Evolutionary conservation across 2,329 filamentous ascomycete species (phyloP).

Genomic region (Bipolaris victoriae): DNA sequence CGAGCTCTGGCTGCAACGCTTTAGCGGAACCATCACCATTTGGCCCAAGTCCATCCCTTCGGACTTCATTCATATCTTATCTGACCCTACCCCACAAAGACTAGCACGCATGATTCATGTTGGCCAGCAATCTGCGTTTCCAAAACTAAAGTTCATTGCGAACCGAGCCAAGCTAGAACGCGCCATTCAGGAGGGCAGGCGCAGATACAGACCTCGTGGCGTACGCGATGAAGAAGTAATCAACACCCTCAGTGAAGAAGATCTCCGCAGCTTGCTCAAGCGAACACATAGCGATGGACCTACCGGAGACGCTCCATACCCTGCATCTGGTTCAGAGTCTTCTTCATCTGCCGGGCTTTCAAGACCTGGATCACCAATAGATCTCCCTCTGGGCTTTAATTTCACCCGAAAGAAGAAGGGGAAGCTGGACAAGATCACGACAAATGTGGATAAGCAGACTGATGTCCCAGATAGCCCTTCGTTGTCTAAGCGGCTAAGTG

Average conservation of each 20-base stretch:
- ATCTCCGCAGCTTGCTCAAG: slow-evolving; percentile 51
- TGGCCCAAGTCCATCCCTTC: slow-evolving; percentile 83
- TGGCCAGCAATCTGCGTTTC: slow-evolving; percentile 87
- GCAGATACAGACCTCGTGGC: slow-evolving; percentile 46
- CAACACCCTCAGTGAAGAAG: slow-evolving; percentile 55
- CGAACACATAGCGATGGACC: slow-evolving; percentile 31
- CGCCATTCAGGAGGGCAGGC: slow-evolving; percentile 63
- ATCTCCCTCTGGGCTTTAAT: slow-evolving; percentile 38
- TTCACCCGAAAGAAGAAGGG: slow-evolving; percentile 31
- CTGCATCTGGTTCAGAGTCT: slow-evolving; percentile 38
- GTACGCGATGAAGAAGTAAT: slow-evolving; percentile 42
- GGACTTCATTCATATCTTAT: slow-evolving; percentile 86
- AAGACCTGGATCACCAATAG: slow-evolving; percentile 37
- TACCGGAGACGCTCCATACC: slow-evolving; percentile 21
- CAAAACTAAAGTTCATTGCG: slow-evolving; percentile 87
- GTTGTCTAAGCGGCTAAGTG: slow-evolving; percentile 38
- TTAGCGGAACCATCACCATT: slow-evolving; percentile 92
- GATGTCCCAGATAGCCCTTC: slow-evolving; percentile 37
- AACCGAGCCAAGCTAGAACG: slow-evolving; percentile 87
- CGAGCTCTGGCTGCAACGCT: slow-evolving; percentile 93
- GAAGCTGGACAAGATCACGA: slow-evolving; percentile 16
- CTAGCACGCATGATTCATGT: slow-evolving; percentile 88
- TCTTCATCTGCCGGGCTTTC: slow-evolving; percentile 36
- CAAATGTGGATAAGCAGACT: slow-evolving; percentile 1
- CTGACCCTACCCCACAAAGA: slow-evolving; percentile 76